Percentiles rank a stretch among this genome's conserved stretches.
These are phyloP conservation scores for Apiotrichum domesticum DNA, from an alignment of 1,284 basidiomycete genomes.

Conservation along the genomic window DNA sequence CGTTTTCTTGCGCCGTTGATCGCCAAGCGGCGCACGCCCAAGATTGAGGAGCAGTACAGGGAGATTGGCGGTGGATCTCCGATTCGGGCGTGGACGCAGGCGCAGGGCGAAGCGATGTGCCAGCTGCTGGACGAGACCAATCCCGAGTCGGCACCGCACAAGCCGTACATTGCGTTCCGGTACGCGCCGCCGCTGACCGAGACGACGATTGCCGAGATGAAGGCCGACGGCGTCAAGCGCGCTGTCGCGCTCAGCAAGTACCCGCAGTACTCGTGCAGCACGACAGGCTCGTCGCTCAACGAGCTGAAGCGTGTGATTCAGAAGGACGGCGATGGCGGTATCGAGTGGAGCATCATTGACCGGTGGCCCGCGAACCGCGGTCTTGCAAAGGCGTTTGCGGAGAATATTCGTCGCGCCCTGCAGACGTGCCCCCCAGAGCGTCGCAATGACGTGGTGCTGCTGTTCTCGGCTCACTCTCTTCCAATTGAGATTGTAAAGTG, in stretches of 20 bases:
- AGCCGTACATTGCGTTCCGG: constrained; percentile 89
- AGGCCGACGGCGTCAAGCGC: constrained; percentile 80
- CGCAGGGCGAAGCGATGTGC: constrained; percentile 88
- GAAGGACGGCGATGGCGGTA: constrained; percentile 52
- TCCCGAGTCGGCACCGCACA: constrained; percentile 90
- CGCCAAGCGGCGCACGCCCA: constrained; percentile 82
- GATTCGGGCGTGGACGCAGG: constrained; percentile 84
- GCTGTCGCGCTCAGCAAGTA: constrained; percentile 98
- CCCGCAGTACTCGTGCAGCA: constrained; percentile 97
- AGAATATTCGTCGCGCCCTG: constrained; percentile 80
- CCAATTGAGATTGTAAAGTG: constrained; percentile 92
- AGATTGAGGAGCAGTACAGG: constrained; percentile 89
- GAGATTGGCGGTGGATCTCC: constrained; percentile 97
- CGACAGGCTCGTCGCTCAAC: constrained; percentile 93
- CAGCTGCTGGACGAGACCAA: constrained; percentile 85
- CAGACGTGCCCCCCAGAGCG: constrained; percentile 65
- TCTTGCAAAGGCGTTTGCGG: constrained; percentile 86
- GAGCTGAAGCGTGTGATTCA: constrained; percentile 63
- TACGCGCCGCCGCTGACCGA: constrained; percentile 87
- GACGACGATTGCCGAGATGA: constrained; percentile 76
- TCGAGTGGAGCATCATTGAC: constrained; percentile 97
- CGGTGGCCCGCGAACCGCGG: constrained; percentile 94
- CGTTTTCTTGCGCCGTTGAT: constrained; percentile 79
- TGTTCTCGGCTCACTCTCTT: constrained; percentile 96
- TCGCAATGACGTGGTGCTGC: constrained; percentile 69